Conservation (phyloP, 495 filamentous ascomycete genomes). For the Hyaloscypha variabilis region DNA sequence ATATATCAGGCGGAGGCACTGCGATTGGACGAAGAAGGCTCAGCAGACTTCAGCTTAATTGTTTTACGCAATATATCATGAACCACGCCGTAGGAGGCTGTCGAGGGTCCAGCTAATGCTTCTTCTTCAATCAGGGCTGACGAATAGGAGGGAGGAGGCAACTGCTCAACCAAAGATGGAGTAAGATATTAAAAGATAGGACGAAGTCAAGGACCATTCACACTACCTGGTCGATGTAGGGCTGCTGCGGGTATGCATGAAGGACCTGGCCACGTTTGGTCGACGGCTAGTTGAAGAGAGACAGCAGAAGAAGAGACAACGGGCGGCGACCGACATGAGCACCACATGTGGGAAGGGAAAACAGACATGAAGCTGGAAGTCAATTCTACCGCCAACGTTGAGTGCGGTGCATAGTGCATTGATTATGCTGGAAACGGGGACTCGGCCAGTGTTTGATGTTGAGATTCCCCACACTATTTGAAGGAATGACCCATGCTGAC, state of each 20-base stretch:
- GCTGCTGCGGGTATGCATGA: slow-evolving; percentile 32
- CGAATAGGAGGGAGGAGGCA: slow-evolving; percentile 13
- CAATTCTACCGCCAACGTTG: slow-evolving; percentile 17
- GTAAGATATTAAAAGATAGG: slow-evolving; percentile 29
- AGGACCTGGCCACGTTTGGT: slow-evolving; percentile 31
- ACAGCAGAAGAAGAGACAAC: slow-evolving; percentile 29
- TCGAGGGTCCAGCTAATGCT: slow-evolving; percentile 8
- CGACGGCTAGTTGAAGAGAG: slow-evolving; percentile 31
- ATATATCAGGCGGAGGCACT: slow-evolving; percentile 24
- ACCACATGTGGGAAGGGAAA: slow-evolving; percentile 26
- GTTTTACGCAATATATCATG: slow-evolving; percentile 22
- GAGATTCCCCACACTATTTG: slow-evolving; percentile 28
- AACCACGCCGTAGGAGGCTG: slow-evolving; percentile 15
- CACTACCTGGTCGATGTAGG: slow-evolving; percentile 25
- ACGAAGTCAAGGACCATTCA: slow-evolving; percentile 28
- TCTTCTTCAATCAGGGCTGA: slow-evolving; percentile 4
- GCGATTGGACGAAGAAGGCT: slow-evolving; percentile 26
- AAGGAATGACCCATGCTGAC: slow-evolving; percentile 28
- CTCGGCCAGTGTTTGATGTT: slow-evolving; percentile 36
- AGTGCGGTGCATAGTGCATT: slow-evolving; percentile 33
- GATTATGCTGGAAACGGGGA: slow-evolving; percentile 28
- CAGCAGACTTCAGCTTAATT: slow-evolving; percentile 28
- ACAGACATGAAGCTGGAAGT: slow-evolving; percentile 22
- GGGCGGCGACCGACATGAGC: slow-evolving; percentile 33
- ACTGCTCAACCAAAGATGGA: slow-evolving; percentile 7